Evolutionary conservation across 1,139 yeast species (phyloP), one percentile per base, ranked within the genome.

Genomic region (Saccharomycopsis hybrid): DNA sequence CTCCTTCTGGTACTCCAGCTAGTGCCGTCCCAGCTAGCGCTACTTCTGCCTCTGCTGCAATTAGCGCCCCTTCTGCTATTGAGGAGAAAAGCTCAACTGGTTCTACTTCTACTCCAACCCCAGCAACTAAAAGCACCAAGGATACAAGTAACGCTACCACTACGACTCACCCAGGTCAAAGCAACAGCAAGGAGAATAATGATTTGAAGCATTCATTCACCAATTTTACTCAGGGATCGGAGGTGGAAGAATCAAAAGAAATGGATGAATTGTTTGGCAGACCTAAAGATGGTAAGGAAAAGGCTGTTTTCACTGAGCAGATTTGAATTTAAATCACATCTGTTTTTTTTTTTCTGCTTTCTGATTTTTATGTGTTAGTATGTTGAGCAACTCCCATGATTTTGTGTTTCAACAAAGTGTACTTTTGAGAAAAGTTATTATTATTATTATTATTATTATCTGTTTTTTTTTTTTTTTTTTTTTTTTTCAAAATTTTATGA

Each of bases 181-280:
- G n/a, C 24, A 31, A 43, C 31, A 41, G 8, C 39, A 13, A 13
- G 8, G 27, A 39, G 29, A 29, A 29, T 27, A 41, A 36, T 29
- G 48, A 41, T 13, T 25, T 50, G n/a, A 31, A 47, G 32, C 44
- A 39, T 30, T 35, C 45, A 18, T 48, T 48, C 33, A 47, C 46
- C 9, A 48, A 50, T 27, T 48, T 50, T 27, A 50, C 48, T 9
- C 53, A 50, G 31, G 53, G 51, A 8, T 44, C 48, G 18, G 48
- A 43, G 11, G 25, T 44, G 5, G 43, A 46, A 27, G 44, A 49
- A n/a, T 9, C n/a, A 3, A 44, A 29, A 5, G 51, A 41, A 27
- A 38, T 47, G 37, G 51, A 44, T 37, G 38, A 48, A 11, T 37
- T 44, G 24, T 48, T 44, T 44, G 45, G 48, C 5, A 30, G 32